These are phyloP conservation scores for Colletotrichum salicis DNA, from an alignment of 2,329 filamentous ascomycete species.

Conservation along the genomic window DNA sequence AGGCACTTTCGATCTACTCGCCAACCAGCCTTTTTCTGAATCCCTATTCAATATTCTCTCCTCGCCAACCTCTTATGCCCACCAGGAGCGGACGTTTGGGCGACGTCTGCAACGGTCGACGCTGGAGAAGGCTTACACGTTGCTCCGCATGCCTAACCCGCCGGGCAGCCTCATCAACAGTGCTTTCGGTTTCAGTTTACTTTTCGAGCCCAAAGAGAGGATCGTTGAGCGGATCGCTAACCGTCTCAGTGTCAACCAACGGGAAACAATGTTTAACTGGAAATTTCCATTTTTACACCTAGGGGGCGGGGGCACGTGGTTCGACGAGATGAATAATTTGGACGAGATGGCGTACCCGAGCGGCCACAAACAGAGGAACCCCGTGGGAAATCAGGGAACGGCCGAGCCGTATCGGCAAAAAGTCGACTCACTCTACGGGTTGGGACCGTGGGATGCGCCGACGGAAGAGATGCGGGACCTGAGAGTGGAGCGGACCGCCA, in stretches of 20 bases:
- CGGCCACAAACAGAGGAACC: slow-evolving; percentile 15
- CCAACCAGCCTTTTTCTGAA: slow-evolving; percentile 8
- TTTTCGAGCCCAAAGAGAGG: slow-evolving; percentile 63
- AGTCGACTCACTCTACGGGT: slow-evolving; percentile 43
- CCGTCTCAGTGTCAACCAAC: slow-evolving; percentile 44
- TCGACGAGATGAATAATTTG: slow-evolving; percentile 41
- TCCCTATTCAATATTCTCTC: slow-evolving; percentile 51
- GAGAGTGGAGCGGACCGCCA: slow-evolving; percentile 47
- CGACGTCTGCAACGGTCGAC: slow-evolving; percentile 75
- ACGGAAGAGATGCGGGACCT: slow-evolving; percentile 54
- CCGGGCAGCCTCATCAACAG: slow-evolving; percentile 60
- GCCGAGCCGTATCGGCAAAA: slow-evolving; percentile 43
- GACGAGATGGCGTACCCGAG: neutral
- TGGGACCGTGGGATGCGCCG: slow-evolving; percentile 59
- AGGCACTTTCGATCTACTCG: neutral
- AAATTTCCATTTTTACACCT: slow-evolving; percentile 71
- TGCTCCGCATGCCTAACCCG: slow-evolving; percentile 64
- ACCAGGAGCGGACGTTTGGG: slow-evolving; percentile 74
- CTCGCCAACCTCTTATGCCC: slow-evolving; percentile 65
- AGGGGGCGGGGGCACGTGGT: slow-evolving; percentile 76
- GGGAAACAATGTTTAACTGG: slow-evolving; percentile 66
- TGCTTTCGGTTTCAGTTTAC: slow-evolving; percentile 76
- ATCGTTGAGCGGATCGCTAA: slow-evolving; percentile 55
- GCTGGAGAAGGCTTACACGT: slow-evolving; percentile 69
- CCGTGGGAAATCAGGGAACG: slow-evolving; percentile 52